phyloP scores from a whole-genome alignment of 495 filamentous ascomycete genomes.

The Glonium stellatum region DNA sequence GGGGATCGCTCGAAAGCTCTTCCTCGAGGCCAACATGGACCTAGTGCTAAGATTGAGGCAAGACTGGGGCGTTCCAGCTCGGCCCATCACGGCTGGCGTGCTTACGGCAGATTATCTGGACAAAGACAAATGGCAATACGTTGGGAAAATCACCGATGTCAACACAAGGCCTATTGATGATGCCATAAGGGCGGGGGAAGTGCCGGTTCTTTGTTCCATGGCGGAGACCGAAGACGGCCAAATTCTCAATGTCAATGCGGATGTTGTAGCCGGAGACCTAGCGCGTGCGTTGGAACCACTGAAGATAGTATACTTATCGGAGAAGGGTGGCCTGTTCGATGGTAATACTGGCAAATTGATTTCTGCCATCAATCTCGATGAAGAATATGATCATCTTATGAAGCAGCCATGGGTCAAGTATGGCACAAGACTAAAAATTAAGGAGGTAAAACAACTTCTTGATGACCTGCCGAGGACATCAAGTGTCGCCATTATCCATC shows the following conservation, averaged over 20 bases:
- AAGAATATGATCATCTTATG: slow-evolving; percentile 95
- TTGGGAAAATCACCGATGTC: slow-evolving; percentile 91
- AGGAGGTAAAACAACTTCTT: slow-evolving; percentile 93
- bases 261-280: slow-evolving; percentile 90
- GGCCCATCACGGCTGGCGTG: slow-evolving; percentile 87
- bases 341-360: slow-evolving; percentile 92
- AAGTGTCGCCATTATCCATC: slow-evolving; percentile 96
- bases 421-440: slow-evolving; percentile 95
- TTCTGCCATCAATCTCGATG: slow-evolving; percentile 93
- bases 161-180: slow-evolving; percentile 87
- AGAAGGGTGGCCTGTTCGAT: slow-evolving; percentile 95
- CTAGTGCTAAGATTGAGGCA: slow-evolving; percentile 80
- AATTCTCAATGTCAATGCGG: slow-evolving; percentile 95
- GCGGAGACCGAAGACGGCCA: slow-evolving; percentile 90
- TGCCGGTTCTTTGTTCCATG: slow-evolving; percentile 95
- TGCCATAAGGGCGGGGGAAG: slow-evolving; percentile 82
- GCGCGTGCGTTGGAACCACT: slow-evolving; percentile 83
- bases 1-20: slow-evolving; percentile 80
- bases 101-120: slow-evolving; percentile 93
- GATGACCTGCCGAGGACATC: slow-evolving; percentile 81
- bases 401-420: slow-evolving; percentile 92
- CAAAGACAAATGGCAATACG: slow-evolving; percentile 87
- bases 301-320: slow-evolving; percentile 96
- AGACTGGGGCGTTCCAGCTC: slow-evolving; percentile 79
- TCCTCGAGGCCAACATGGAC: slow-evolving; percentile 94